Base-by-base conservation (phyloP, 495 filamentous ascomycete genomes). In the Penicillium canescens region DNA sequence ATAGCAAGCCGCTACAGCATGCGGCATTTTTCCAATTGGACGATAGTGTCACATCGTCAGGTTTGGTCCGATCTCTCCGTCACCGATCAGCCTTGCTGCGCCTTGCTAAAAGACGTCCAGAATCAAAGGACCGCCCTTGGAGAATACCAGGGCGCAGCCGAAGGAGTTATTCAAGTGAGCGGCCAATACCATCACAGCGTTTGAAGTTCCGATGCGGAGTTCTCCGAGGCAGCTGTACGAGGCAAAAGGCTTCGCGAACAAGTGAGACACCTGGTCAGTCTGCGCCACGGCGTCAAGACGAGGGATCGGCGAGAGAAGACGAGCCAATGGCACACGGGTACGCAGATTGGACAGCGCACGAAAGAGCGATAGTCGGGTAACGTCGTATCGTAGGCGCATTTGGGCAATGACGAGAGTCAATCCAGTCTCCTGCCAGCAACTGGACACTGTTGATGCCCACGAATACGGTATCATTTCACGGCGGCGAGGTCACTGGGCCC, bases 401-500 rank as follows among this genome's bases (percentile, higher is more conserved):
- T 45, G 20, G 9, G 33, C 26, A 45, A 31, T 11, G 24, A 23
- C 42, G 26, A 34, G 33, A 28, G 3, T 45, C 23, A 26, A 16
- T 39, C 37, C 10, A 18, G 10, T 12, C 10, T 18, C 33, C 44
- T 3, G 24, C 24, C 18, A 16, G 21, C 35, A 37, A 20, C 13
- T 9, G 24, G 18, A 31, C 31, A 23, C 24, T 39, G 35, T 48
- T 35, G 46, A 48, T 24, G 33, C 35, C 33, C 10, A 48, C 13
- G 36, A 55, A 48, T 55, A 55, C 52, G 43, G 52, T 55, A 55
- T 49, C 26, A 49, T 55, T 55, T 55, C 38, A 43, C 35, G 34
- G 52, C 38, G 38, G 45, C 37, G 38, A 48, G 44, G 38, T 42
- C 28, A 16, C 35, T 35, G 14, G 42, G 20, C 4, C 34, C 13